Evolutionary conservation across 768 basidiomycete genomes (phyloP).

Genomic region (Lactarius vividus): DNA sequence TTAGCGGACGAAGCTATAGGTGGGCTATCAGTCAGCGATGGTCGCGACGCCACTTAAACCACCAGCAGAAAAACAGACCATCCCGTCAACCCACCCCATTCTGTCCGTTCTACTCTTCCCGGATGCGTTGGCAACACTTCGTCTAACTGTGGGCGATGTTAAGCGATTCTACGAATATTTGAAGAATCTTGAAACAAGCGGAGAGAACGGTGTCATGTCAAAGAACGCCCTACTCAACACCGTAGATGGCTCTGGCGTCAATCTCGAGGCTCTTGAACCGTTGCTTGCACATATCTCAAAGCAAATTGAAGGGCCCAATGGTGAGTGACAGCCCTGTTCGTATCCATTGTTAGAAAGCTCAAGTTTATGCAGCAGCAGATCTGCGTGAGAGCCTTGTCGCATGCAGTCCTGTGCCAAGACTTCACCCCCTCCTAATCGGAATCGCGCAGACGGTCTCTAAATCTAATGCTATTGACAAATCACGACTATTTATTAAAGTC

Average conservation of each 20-base stretch:
- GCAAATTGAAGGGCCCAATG: slow-evolving; percentile 31
- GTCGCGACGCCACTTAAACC: neutral
- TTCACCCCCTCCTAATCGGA: slow-evolving; percentile 44
- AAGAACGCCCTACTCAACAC: slow-evolving; percentile 60
- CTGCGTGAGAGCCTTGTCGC: slow-evolving; percentile 52
- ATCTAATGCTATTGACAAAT: slow-evolving; percentile 56
- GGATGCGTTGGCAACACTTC: slow-evolving; percentile 50
- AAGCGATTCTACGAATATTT: slow-evolving; percentile 56
- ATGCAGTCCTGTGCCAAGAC: slow-evolving; percentile 53
- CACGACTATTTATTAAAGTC: slow-evolving; percentile 69
- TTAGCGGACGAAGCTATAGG: slow-evolving; percentile 13
- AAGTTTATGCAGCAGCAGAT: slow-evolving; percentile 45
- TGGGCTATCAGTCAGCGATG: neutral
- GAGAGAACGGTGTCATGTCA: slow-evolving; percentile 63
- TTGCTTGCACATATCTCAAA: slow-evolving; percentile 43
- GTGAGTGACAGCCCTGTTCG: slow-evolving; percentile 27
- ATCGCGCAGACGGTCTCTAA: slow-evolving; percentile 46
- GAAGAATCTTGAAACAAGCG: slow-evolving; percentile 50
- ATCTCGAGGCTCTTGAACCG: slow-evolving; percentile 50
- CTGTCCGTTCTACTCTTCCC: slow-evolving; percentile 66
- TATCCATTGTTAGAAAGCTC: slow-evolving; percentile 2
- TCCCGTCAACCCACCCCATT: slow-evolving; percentile 31
- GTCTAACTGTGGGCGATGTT: slow-evolving; percentile 51
- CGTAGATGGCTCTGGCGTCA: slow-evolving; percentile 62
- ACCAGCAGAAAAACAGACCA: slow-evolving; percentile 3